Base-by-base conservation (phyloP, 108 stramenopile species). In the Cyclotella cryptica region DNA sequence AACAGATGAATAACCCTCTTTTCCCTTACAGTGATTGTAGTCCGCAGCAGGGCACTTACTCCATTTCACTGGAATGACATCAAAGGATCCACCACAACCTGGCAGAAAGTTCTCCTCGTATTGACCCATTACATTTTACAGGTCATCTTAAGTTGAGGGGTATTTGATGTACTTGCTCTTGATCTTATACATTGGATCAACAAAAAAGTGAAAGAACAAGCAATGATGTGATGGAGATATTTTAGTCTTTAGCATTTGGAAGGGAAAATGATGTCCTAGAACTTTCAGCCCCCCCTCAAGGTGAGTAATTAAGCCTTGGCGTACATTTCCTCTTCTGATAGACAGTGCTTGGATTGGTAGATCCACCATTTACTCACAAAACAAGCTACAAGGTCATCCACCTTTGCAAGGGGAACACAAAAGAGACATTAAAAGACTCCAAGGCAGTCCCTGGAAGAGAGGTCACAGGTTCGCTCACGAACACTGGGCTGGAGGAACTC, bases 51-150 rank as follows among this genome's bases (percentile, higher is more conserved):
- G 84, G 58, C 79, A 85, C 28, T 43, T 29, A 30, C 47, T 46
- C 84, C 84, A 85, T 6, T 64, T 53, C 26, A 80, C 40, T 17
- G 77, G 84, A 13, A 85, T 74, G 65, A 80, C 75, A 55, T 85
- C 79, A 49, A 85, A 68, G 7, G 27, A 67, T 22, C 84, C 79
- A 12, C 43, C 63, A 65, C 71, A 72, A 22, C 79, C 84, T 41
- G 84, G 84, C 5, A 80, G 57, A 43, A 55, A 45, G 11, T 41
- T 18, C 2, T 6, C 28, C 17, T 60, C 49, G 54, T 84, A 84
- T 19, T 21, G 30, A 3, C 68, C 35, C 66, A 49, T 77, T 4
- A 47, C 43, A 11, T n/a, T 27, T 9, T 19, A 3, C 41, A 77
- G 24, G 8, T 67, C 61, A n/a, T 43, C 41, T 5, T 19, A 7